Base-by-base conservation (phyloP, 495 filamentous ascomycete species). In the Daldinia decipiens region DNA sequence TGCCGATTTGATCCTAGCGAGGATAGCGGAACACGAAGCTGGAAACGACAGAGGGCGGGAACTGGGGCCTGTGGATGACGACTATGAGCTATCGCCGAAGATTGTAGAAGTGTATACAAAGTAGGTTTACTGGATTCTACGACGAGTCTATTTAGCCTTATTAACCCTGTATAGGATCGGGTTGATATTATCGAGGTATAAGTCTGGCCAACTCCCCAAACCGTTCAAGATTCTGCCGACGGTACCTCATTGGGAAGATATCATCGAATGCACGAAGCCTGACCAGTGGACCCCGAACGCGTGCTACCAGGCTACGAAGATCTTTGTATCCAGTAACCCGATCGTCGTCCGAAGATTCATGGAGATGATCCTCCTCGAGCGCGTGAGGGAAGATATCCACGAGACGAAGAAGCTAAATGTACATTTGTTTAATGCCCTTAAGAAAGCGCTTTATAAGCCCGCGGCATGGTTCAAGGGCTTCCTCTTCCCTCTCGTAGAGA, bases 391-490 rank as follows among this genome's bases (percentile, higher is more conserved):
- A 68, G 93, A 98, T 64, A 94, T 77, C 38, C 59, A 72, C 45
- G 75, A 77, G 65, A 72, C 72, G 93, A 94, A 93, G 81, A 97
- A 97, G 74, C 83, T 99, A 47, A 98, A 98, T 67, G 91, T 98
- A 1, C 96, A 98, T 80, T 86, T 97, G 4, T 99, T 97, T 84
- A 92, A 93, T 64, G 88, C 93, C 1, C 82, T 99, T 52, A 97
- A 97, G 79, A 97, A 97, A 76, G 89, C 90, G 3, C 84, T 98
- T 8, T 99, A 97, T 84, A 98, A 98, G 76, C 96, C 95, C 2
- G 92, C 93, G 0, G 93, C 93, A 24, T 99, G 96, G 81, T 98
- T 99, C 84, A 98, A 98, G 79, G 95, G 95, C 1, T 87, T 98
- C 68, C 83, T 99, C 5, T 98, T 98, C 74, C 96, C 96, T 4